A percentile compares a stretch with the other conserved stretches of the same genome.
Conservation (phyloP, 257 asterid species). For the Salvia miltiorrhiza region DNA sequence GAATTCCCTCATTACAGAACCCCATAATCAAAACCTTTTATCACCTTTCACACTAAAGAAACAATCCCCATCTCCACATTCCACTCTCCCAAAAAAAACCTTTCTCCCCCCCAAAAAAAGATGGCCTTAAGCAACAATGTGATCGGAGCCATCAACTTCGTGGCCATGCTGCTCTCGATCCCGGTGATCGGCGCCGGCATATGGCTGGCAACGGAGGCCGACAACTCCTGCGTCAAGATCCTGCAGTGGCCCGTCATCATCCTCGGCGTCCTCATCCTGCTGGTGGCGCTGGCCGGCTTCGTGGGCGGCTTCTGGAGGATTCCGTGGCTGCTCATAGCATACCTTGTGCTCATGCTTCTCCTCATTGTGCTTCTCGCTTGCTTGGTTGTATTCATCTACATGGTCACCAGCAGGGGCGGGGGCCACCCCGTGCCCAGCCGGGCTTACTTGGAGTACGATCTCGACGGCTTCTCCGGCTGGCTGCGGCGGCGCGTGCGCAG, state of each 20-base stretch:
- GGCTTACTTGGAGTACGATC: slow-evolving; percentile 65
- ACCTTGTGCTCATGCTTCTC: slow-evolving; percentile 75
- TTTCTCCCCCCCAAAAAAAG: background rate
- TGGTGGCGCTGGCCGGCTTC: slow-evolving; percentile 65
- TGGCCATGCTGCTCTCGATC: slow-evolving; percentile 68
- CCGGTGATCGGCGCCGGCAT: slow-evolving; percentile 85
- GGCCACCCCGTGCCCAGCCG: slow-evolving; percentile 77
- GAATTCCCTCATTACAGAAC: too few relatives aligned
- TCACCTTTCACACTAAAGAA: background rate
- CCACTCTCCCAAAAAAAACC: background rate
- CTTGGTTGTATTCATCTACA: slow-evolving; percentile 62
- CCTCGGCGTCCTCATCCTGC: slow-evolving; percentile 56
- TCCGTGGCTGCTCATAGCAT: slow-evolving; percentile 53
- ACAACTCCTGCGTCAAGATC: slow-evolving; percentile 70
- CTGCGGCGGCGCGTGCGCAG: slow-evolving; percentile 61
- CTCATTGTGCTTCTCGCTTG: slow-evolving; percentile 60
- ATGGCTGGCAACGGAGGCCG: slow-evolving; percentile 70
- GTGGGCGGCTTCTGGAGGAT: slow-evolving; percentile 80
- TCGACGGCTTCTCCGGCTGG: slow-evolving; percentile 67
- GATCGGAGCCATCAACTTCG: slow-evolving; percentile 71
- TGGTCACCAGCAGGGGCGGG: slow-evolving; percentile 67
- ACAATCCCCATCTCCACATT: background rate
- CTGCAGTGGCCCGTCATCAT: slow-evolving; percentile 83
- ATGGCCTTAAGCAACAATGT: slow-evolving; percentile 78
- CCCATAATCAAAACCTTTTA: slow-evolving; percentile 16